phyloP scores from a whole-genome alignment of 83 land plant genomes.

The Picea engelmannii region DNA sequence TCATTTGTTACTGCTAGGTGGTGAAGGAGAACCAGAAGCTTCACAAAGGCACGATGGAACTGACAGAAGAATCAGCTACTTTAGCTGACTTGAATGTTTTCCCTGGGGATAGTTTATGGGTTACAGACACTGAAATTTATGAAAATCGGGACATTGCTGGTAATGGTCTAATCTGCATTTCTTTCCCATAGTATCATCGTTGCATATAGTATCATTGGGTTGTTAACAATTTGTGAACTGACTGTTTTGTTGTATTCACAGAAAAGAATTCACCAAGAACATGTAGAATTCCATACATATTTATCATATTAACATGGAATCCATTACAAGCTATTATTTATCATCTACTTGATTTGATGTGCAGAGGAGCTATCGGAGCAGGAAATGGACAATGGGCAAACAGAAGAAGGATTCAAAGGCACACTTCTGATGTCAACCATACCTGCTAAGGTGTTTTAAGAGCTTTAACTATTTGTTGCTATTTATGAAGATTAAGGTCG shows the following conservation, averaged over 20 bases:
- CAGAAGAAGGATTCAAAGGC: slow-evolving; percentile 72
- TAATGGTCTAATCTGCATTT: slow-evolving; percentile 16
- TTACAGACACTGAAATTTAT: slow-evolving; percentile 59
- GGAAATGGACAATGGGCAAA: slow-evolving; percentile 31
- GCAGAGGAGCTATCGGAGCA: slow-evolving; percentile 60
- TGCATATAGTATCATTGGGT: background rate
- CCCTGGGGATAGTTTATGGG: slow-evolving; percentile 75
- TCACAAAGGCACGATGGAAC: slow-evolving; percentile 47
- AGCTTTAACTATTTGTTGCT: background rate
- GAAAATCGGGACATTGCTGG: slow-evolving; percentile 83
- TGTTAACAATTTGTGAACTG: background rate
- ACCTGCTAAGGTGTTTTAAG: slow-evolving; percentile 36
- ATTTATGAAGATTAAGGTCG: too few relatives aligned
- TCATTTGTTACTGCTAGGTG: slow-evolving; percentile 32
- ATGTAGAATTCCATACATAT: background rate
- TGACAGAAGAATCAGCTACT: slow-evolving; percentile 55
- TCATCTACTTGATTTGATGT: background rate
- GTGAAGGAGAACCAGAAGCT: slow-evolving; percentile 74
- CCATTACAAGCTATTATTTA: background rate
- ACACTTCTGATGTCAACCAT: slow-evolving; percentile 53
- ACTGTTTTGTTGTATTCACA: background rate
- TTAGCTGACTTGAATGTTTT: slow-evolving; percentile 68
- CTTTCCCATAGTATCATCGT: background rate
- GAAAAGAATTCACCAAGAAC: background rate
- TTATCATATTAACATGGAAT: background rate